Evolutionary conservation across 257 asterid genomes (phyloP).

Genomic region (Scutellaria minor): DNA sequence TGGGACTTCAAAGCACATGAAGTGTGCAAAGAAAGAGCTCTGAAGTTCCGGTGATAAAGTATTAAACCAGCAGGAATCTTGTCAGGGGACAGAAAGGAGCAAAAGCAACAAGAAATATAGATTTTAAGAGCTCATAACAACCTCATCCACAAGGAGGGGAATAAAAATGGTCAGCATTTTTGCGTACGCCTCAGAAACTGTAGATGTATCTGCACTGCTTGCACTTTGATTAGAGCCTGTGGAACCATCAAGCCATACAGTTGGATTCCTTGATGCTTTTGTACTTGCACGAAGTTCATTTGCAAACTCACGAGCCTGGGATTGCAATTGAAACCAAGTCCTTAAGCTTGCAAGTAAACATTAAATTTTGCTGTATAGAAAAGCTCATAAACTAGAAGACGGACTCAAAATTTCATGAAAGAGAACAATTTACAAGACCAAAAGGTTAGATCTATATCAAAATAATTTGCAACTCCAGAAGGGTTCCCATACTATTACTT

Average conservation of each 20-base stretch:
- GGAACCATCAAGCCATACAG: slow-evolving; percentile 98
- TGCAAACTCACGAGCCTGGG: slow-evolving; percentile 98
- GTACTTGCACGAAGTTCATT: slow-evolving; percentile 99
- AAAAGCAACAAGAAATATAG: slow-evolving; percentile 33
- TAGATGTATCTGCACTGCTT: slow-evolving; percentile 83
- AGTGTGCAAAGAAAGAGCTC: slow-evolving; percentile 99
- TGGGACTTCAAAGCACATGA: slow-evolving; percentile 99
- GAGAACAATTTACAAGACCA: slow-evolving; percentile 13
- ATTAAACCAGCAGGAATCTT: slow-evolving; percentile 26
- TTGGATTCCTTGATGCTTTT: slow-evolving; percentile 91
- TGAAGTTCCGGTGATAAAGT: slow-evolving; percentile 43
- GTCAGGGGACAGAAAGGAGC: slow-evolving; percentile 19
- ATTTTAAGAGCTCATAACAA: slow-evolving; percentile 35
- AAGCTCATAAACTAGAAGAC: slow-evolving; percentile 24
- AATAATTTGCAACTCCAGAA: background rate
- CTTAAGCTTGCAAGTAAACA: slow-evolving; percentile 28
- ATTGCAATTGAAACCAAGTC: slow-evolving; percentile 31
- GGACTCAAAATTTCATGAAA: slow-evolving; percentile 24
- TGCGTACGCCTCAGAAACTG: slow-evolving; percentile 94
- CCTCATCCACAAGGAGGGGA: slow-evolving; percentile 99
- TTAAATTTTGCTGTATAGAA: background rate
- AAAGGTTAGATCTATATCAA: slow-evolving; percentile 6
- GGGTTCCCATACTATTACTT: slow-evolving; percentile 15
- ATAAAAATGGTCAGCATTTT: slow-evolving; percentile 96
- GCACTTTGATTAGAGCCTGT: slow-evolving; percentile 82